Evolutionary conservation across 2,329 filamentous ascomycete species (phyloP), one percentile per base, ranked within the genome.

Genomic region (Nigrograna mackinnonii): DNA sequence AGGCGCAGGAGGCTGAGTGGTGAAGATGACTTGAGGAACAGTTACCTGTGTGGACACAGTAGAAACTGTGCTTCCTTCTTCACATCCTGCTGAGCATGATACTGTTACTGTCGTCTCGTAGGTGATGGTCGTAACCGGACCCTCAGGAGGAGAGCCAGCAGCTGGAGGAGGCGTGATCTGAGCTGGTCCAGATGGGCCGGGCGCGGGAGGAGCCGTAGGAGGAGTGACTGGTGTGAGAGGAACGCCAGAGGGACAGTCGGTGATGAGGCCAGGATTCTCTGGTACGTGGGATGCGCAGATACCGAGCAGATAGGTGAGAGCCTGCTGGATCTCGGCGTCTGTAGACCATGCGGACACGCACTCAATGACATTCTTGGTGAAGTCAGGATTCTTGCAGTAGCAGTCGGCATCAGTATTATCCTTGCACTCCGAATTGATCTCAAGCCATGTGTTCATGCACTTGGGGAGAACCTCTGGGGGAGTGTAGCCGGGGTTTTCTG

Each of bases 381-480:
- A 92, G 41, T 82, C 74, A 47, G 79, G 69, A 64, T 86, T 80
- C 56, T 88, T 87, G 83, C 92, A 97, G 85, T 89, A 96, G 83
- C 92, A 97, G 54, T 74, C 71, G 46, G 79, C 73, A 64, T 96
- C 89, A 32, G 86, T 85, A 84, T 96, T 96, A 74, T 89, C 84
- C 58, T 79, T 79, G 82, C 92, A 97, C 64, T 80, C 75, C 37
- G 87, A 80, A 47, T 78, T 72, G 66, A 82, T 80, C 61, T 62
- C 50, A 31, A 95, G 73, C 89, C 90, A 96, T 60, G 91, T 95
- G 81, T 92, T 94, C 73, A 97, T 76, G 78, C 92, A 97, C 64
- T 83, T 83, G 50, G 92, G 91, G 37, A 96, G 85, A 35, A 91
- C 80, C 19, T 77, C 72, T 44, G 91, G 90, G 72, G 83, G 54